Conservation (phyloP, 2,329 filamentous ascomycete genomes). For the Chaetomiaceae sp. region DNA sequence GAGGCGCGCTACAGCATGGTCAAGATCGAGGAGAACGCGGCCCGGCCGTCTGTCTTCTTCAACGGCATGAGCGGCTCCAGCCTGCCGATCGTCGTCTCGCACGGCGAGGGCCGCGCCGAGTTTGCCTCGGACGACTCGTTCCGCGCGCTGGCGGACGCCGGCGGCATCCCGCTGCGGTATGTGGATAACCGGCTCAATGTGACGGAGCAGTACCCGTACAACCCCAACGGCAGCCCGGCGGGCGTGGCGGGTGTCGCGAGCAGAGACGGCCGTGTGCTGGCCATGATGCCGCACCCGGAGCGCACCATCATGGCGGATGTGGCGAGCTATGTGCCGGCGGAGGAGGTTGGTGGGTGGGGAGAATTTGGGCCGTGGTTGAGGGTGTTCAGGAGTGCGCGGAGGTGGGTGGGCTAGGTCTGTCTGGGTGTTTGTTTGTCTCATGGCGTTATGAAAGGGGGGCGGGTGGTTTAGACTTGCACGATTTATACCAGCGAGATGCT, state of each 20-base stretch:
- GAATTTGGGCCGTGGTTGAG: constrained; percentile 80
- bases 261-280: constrained; percentile 71
- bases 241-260: constrained; percentile 77
- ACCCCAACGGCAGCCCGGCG: constrained; percentile 76
- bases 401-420: constrained; percentile 64
- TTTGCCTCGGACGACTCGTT: constrained; percentile 53
- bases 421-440: not conserved
- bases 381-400: constrained; percentile 79
- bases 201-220: constrained; percentile 80
- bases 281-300: constrained; percentile 92
- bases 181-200: constrained; percentile 72
- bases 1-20: constrained; percentile 83
- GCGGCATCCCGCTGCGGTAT: constrained; percentile 73
- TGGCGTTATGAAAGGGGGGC: constrained; percentile 3
- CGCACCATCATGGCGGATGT: constrained; percentile 78
- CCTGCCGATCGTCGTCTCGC: constrained; percentile 80
- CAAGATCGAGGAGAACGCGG: constrained; percentile 57
- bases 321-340: constrained; percentile 62
- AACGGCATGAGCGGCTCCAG: constrained; percentile 78
- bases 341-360: constrained; percentile 60
- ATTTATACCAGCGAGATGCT: not conserved
- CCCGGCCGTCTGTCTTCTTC: constrained; percentile 70
- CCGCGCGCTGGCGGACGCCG: constrained; percentile 53
- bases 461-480: not conserved
- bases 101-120: constrained; percentile 81